A percentile compares a stretch with the other conserved stretches of the same genome.
Conservation (phyloP, 176 grass and related monocot genomes). For the Avena eriantha region DNA sequence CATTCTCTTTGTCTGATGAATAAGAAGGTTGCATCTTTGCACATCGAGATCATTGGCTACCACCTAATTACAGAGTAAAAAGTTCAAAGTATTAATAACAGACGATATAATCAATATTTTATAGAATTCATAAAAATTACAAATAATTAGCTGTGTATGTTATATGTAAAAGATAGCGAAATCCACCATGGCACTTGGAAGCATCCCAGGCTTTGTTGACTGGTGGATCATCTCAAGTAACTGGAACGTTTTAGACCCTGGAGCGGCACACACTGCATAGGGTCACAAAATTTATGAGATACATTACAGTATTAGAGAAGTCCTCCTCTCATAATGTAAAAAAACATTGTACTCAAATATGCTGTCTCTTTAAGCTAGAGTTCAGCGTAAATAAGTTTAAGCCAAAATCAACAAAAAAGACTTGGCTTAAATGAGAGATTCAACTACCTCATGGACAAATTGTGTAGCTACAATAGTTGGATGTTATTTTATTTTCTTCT, state of each 20-base stretch:
- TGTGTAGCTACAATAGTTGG: not conserved
- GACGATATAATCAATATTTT: slow-evolving; percentile 15
- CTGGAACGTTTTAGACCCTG: slow-evolving; percentile 99
- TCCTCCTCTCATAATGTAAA: slow-evolving; percentile 9
- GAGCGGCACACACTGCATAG: slow-evolving; percentile 96
- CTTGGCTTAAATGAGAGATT: slow-evolving; percentile 3
- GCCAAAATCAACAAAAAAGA: slow-evolving; percentile 16
- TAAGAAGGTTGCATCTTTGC: slow-evolving; percentile 99
- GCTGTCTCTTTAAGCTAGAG: not conserved
- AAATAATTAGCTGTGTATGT: slow-evolving; percentile 16
- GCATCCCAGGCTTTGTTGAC: slow-evolving; percentile 70
- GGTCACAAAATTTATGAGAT: slow-evolving; percentile 47
- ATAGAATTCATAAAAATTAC: slow-evolving; percentile 16
- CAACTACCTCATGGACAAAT: slow-evolving; percentile 13
- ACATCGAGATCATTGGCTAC: slow-evolving; percentile 98
- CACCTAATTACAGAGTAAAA: slow-evolving; percentile 56
- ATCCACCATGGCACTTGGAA: slow-evolving; percentile 82
- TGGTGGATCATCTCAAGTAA: slow-evolving; percentile 99
- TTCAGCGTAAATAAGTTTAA: not conserved
- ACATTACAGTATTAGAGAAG: slow-evolving; percentile 4
- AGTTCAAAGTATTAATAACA: slow-evolving; percentile 36
- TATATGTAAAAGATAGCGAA: slow-evolving; percentile 15
- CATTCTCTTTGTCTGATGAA: slow-evolving; percentile 99
- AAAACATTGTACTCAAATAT: slow-evolving; percentile 1
- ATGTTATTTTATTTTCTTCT: not conserved